Evolutionary conservation across 2,329 filamentous ascomycete species (phyloP).

Genomic region (Thelonectria discophora): DNA sequence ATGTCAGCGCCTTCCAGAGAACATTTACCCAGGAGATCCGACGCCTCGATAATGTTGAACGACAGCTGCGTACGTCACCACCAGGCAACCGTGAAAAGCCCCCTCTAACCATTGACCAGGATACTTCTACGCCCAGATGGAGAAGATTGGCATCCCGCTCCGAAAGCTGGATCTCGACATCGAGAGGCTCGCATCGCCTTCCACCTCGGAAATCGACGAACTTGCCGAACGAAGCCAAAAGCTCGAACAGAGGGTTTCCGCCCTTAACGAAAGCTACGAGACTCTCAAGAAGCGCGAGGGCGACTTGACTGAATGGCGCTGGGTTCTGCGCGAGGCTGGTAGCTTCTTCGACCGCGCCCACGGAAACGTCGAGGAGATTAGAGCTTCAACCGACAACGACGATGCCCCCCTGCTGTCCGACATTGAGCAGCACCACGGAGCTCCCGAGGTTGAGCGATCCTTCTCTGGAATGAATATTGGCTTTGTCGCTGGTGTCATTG

Average conservation of each 20-base stretch:
- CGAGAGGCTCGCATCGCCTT: constrained; percentile 85
- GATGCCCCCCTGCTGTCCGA: constrained; percentile 94
- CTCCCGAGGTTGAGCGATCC: constrained; percentile 78
- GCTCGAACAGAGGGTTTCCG: constrained; percentile 89
- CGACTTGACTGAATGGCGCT: constrained; percentile 97
- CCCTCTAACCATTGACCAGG: constrained; percentile 60
- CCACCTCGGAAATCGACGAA: constrained; percentile 95
- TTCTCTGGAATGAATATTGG: constrained; percentile 99
- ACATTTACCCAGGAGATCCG: constrained; percentile 98
- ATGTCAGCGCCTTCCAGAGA: constrained; percentile 92
- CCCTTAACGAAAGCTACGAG: constrained; percentile 97
- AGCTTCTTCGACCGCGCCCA: constrained; percentile 97
- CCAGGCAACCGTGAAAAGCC: constrained; percentile 24
- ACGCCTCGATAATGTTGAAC: constrained; percentile 96
- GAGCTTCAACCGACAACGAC: constrained; percentile 87
- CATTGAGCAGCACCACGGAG: constrained; percentile 80
- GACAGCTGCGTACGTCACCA: constrained; percentile 83
- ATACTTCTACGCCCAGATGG: constrained; percentile 96
- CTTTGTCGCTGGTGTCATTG: constrained; percentile 96
- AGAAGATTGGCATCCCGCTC: constrained; percentile 86
- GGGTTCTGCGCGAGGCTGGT: constrained; percentile 94
- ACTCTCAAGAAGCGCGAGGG: constrained; percentile 97
- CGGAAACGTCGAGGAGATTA: constrained; percentile 95
- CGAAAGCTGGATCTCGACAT: constrained; percentile 91
- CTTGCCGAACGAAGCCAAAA: constrained; percentile 91